Conservation (phyloP, 306 rosid genomes). For the Acacia confusa region DNA sequence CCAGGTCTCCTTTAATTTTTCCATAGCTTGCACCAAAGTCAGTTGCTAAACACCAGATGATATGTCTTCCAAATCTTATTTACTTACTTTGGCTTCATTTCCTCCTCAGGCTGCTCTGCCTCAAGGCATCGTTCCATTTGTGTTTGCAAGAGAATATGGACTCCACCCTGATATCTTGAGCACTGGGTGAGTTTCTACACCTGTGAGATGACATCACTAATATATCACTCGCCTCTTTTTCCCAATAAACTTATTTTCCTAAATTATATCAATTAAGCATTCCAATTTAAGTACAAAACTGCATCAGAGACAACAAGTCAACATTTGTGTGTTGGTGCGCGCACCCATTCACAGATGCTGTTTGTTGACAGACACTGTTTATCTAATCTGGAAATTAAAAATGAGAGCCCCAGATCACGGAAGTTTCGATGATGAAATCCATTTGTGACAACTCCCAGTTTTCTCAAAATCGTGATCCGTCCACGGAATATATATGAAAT, state of each 20-base stretch:
- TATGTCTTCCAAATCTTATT: not conserved
- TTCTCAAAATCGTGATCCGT: not conserved
- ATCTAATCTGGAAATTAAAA: not conserved
- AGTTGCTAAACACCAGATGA: too few species aligned
- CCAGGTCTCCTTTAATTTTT: slow-evolving; percentile 37
- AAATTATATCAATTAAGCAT: too few species aligned
- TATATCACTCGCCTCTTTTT: not conserved
- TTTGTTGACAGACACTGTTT: not conserved
- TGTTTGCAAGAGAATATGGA: slow-evolving; percentile 15
- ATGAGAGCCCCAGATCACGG: not conserved
- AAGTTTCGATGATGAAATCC: not conserved
- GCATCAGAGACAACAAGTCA: not conserved
- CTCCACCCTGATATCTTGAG: slow-evolving; percentile 19
- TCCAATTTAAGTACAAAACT: too few species aligned
- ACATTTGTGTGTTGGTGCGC: not conserved
- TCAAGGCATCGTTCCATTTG: slow-evolving; percentile 15
- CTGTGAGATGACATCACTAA: not conserved
- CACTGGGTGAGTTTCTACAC: not conserved
- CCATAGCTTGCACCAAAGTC: too few species aligned
- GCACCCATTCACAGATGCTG: not conserved
- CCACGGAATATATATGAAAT: not conserved
- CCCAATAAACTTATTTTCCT: not conserved
- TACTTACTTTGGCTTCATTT: not conserved
- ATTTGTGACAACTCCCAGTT: not conserved
- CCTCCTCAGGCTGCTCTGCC: slow-evolving; percentile 17